Conservation (phyloP, 1,139 yeast genomes). For the Protomyces inouyei region DNA sequence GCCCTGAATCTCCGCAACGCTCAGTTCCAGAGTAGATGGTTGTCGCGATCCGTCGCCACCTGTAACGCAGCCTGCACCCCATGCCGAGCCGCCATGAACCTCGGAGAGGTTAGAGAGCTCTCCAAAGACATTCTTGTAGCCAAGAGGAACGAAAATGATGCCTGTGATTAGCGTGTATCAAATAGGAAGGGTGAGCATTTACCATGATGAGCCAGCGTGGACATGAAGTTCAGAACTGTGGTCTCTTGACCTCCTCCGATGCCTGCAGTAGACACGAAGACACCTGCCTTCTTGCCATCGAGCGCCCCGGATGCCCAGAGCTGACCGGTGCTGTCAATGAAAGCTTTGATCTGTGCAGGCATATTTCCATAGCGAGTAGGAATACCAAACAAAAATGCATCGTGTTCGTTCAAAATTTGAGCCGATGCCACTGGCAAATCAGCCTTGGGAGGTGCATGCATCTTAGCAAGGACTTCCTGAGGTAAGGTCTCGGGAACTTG, state of each 20-base stretch:
- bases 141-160: constrained; percentile 50
- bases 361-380: constrained; percentile 61
- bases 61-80: constrained; percentile 67
- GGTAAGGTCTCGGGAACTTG: constrained; percentile 60
- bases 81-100: constrained; percentile 68
- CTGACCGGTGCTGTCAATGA: constrained; percentile 69
- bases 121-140: constrained; percentile 51
- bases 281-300: constrained; percentile 54
- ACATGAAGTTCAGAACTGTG: constrained; percentile 49
- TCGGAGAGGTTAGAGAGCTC: constrained; percentile 53
- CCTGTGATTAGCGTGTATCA: constrained; percentile 34
- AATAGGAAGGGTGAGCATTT: no score
- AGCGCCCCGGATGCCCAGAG: constrained; percentile 58
- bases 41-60: constrained; percentile 58
- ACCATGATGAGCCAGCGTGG: constrained; percentile 55
- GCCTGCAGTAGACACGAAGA: constrained; percentile 55
- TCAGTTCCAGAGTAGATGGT: constrained; percentile 56
- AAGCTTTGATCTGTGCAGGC: constrained; percentile 61
- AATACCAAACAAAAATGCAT: constrained; percentile 58
- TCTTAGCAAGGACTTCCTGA: constrained; percentile 46
- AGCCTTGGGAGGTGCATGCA: constrained; percentile 52
- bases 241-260: constrained; percentile 65
- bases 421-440: constrained; percentile 51
- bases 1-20: constrained; percentile 62
- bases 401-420: constrained; percentile 50